phyloP scores from a whole-genome alignment of 2,329 filamentous ascomycete genomes.

The Nigrospora sphaerica region DNA sequence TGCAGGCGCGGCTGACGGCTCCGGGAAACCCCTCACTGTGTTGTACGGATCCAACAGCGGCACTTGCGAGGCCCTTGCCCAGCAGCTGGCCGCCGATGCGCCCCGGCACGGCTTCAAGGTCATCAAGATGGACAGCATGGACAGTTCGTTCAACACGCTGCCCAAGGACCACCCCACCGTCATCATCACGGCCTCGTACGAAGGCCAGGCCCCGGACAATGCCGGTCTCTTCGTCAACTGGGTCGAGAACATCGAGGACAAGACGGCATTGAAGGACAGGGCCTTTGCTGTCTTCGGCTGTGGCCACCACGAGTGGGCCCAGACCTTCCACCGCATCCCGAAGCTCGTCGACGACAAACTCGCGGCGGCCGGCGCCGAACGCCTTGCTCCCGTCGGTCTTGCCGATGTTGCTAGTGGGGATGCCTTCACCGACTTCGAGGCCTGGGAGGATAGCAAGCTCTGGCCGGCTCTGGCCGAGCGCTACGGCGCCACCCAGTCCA shows the following conservation, averaged over 20 bases:
- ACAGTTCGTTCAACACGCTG: slow-evolving; percentile 41
- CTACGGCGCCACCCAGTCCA: neutral
- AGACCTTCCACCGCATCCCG: slow-evolving; percentile 52
- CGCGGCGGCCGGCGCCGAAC: slow-evolving; percentile 33
- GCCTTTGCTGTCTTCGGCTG: slow-evolving; percentile 53
- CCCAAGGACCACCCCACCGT: slow-evolving; percentile 42
- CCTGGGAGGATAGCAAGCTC: slow-evolving; percentile 29
- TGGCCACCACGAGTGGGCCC: slow-evolving; percentile 34
- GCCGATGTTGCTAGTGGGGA: slow-evolving; percentile 44
- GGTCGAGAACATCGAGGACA: slow-evolving; percentile 40
- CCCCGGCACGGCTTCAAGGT: slow-evolving; percentile 48
- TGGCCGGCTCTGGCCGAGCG: neutral
- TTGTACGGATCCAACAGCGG: slow-evolving; percentile 70
- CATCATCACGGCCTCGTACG: slow-evolving; percentile 49
- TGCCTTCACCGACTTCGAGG: slow-evolving; percentile 50
- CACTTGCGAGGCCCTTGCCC: slow-evolving; percentile 65
- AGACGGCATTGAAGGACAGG: slow-evolving; percentile 43
- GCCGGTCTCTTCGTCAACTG: slow-evolving; percentile 48
- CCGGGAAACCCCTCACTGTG: slow-evolving; percentile 47
- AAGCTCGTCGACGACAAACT: slow-evolving; percentile 51
- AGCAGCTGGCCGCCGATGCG: slow-evolving; percentile 55
- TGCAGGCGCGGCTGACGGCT: neutral
- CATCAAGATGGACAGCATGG: slow-evolving; percentile 47
- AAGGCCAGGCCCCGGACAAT: slow-evolving; percentile 51
- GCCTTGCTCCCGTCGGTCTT: slow-evolving; percentile 34